Conservation (phyloP, 331 rosid genomes). For the Pyracantha coccinea region DNA sequence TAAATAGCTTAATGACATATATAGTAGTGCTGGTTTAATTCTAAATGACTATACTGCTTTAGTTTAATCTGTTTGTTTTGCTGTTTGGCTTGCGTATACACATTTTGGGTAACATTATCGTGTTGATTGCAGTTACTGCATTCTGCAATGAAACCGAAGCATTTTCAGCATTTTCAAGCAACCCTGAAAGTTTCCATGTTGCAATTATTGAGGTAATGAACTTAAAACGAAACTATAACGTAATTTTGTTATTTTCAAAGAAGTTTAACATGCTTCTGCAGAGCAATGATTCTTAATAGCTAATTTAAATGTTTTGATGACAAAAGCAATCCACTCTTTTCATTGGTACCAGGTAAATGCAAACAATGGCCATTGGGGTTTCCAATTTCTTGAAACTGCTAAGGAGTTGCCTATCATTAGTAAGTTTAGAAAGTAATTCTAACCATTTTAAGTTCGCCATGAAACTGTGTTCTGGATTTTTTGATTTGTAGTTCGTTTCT, state of each 20-base stretch:
- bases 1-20: background rate
- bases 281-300: no score
- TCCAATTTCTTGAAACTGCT: conserved; percentile 76
- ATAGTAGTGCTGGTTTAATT: background rate
- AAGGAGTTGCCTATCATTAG: conserved; percentile 96
- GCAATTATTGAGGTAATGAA: conserved; percentile 80
- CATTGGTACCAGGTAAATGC: conserved; percentile 46
- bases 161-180: conserved; percentile 55
- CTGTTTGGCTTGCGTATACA: background rate
- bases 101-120: conserved; percentile 6
- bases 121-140: conserved; percentile 52
- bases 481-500: background rate
- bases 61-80: background rate
- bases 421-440: conserved; percentile 35
- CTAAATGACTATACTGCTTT: background rate
- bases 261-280: no score
- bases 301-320: background rate
- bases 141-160: conserved; percentile 77
- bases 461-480: background rate
- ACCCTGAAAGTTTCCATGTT: conserved; percentile 64
- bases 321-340: background rate
- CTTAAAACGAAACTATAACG: background rate
- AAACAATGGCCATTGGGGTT: conserved; percentile 40
- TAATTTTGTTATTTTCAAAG: background rate
- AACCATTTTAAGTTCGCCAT: background rate